Percentiles rank a stretch among this genome's conserved stretches.
Conservation (phyloP, 805 yeast genomes). For the Candida coquimbonensis region DNA sequence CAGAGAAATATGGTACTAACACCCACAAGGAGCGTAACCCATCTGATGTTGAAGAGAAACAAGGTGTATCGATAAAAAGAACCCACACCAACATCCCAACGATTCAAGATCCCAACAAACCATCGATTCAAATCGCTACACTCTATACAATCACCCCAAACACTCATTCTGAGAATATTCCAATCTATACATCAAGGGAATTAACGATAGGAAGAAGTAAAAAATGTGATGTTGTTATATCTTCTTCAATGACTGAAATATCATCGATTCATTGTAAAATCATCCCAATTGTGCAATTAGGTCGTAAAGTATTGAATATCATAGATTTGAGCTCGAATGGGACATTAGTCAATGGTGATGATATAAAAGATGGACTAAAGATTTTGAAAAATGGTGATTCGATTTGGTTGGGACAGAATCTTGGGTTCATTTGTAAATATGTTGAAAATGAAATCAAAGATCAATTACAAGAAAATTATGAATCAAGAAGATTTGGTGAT, state of each 20-base stretch:
- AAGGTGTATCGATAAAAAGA: conserved; percentile 9
- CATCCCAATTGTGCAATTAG: conserved; percentile 25
- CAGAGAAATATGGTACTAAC: neutral
- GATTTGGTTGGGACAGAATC: conserved; percentile 3
- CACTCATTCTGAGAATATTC: conserved; percentile 10
- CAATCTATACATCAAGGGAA: conserved; percentile 25
- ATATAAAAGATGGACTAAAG: conserved; percentile 20
- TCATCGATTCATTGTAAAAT: conserved; percentile 61
- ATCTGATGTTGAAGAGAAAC: neutral
- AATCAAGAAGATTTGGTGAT: conserved; percentile 37
- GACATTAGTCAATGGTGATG: conserved; percentile 49
- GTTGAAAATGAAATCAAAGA: conserved; percentile 7
- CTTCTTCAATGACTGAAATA: conserved; percentile 43
- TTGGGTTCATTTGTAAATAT: conserved; percentile 4
- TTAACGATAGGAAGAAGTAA: conserved; percentile 49
- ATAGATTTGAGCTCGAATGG: conserved; percentile 59
- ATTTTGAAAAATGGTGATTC: conserved; percentile 26
- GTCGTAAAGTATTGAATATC: conserved; percentile 29
- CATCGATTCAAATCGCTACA: conserved; percentile 6
- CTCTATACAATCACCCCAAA: conserved; percentile 12
- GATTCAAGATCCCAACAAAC: neutral
- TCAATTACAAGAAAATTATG: conserved; percentile 21
- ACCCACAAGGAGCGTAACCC: neutral
- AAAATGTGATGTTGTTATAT: conserved; percentile 47
- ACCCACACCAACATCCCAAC: conserved; percentile 6